Evolutionary conservation across 2,329 filamentous ascomycete genomes (phyloP), one percentile per base, ranked within the genome.

Genomic region (Talaromyces sp.): DNA sequence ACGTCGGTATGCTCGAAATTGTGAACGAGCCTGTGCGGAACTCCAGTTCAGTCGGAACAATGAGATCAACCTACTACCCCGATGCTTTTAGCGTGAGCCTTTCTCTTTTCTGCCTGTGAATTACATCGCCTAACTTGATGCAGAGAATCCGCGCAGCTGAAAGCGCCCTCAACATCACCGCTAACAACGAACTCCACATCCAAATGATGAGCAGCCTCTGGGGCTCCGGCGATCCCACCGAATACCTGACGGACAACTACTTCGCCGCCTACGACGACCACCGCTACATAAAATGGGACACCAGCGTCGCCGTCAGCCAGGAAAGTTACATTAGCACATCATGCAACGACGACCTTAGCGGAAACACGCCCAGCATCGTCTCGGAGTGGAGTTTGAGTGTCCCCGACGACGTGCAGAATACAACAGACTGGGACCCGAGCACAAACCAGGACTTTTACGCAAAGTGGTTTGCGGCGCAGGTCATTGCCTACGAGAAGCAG

Each of bases 321-420:
- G 74, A 77, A 2, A 79, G 76, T 8, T 88, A 87, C 67, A 77
- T 88, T 47, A 64, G 70, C 2, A 78, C 81, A 2, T 83, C 83
- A 1, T 88, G 86, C 75, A 76, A 70, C 11, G 76, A 81, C 63
- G 74, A 83, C 68, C 79, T 81, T 22, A 74, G 75, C 52, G 74
- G 74, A 14, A 79, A 81, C 69, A 75, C 69, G 43, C 82, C 83
- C 3, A 79, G 82, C 14, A 78, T 87, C 31, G 80, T 88, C 1
- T 85, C 85, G 37, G 87, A 89, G 72, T 89, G 84, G 82, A 83
- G 81, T 48, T 72, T 89, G 8, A 80, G 79, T 45, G 81, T 85
- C 1, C 82, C 83, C 10, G 80, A 82, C 66, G 72, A 81, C 19
- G 74, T 85, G 8, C 76, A 87, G 71, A 76, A 73, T 70, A 80